Base-by-base conservation (phyloP, 2,329 filamentous ascomycete species). In the Trichophyton benhamiae region DNA sequence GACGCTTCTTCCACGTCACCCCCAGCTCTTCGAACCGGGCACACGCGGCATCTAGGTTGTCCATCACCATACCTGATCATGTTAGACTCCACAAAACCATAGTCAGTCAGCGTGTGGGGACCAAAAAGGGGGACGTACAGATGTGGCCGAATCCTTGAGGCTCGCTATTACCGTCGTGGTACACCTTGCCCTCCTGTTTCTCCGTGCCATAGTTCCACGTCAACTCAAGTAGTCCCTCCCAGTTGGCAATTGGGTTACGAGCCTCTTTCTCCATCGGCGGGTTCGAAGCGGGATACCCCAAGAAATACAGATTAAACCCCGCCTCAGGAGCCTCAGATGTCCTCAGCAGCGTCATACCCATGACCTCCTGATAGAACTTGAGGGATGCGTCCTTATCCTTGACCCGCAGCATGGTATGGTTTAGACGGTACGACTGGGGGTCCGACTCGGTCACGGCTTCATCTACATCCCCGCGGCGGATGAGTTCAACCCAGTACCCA, bases 121-220 rank as follows among this genome's bases (percentile, higher is more conserved):
- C 3, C 3, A 13, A 38, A 36, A 38, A 38, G 11, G 11, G 11
- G 48, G 57, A 79, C 83, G 77, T 74, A 87, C 90, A 95, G 64
- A 96, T 91, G 70, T 96, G 91, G 0, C 92, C 91, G 67, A 96
- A 97, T 0, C 94, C 94, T 73, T 96, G 91, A 0, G 92, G 92
- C 72, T 95, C 80, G 48, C 86, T 80, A 74, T 99, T 99, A 42
- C 94, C 94, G 68, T 95, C 86, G 75, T 99, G 92, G 72, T 99
- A 99, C 72, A 96, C 94, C 65, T 78, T 78, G 61, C 85, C 83
- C 65, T 97, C 88, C 63, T 78, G 70, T 71, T 92, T 94, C 77
- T 97, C 92, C 0, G 77, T 79, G 33, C 83, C 83, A 65, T 86
- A 84, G 69, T 87, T 87, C 87, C 88, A 96, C 8, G 92, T 96